Base-by-base conservation (phyloP, 345 rosid genomes). In the Brassica juncea region DNA sequence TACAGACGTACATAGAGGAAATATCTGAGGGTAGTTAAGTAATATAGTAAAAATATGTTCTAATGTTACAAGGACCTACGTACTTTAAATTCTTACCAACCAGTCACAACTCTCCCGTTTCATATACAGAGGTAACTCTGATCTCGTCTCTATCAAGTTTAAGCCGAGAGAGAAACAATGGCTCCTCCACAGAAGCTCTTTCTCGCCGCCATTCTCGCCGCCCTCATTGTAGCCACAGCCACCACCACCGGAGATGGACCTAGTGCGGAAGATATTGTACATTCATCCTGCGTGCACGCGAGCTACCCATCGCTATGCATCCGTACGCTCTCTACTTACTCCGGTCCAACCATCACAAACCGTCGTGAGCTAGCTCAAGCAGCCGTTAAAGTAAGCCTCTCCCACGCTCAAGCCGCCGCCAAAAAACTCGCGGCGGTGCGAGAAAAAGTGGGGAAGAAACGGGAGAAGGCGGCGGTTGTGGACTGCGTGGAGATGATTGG, bases 401-500 rank as follows among this genome's bases (percentile, higher is more conserved):
- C 86, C 2, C 91, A 84, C 52, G 88, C 91, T 0, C 72, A 70
- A 68, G 66, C 39, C 2, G 85, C 74, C 0, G 86, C 90, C 0
- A 34, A 6, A 37, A 87, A 79, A 82, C 84, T 92, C 11, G 15
- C 67, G 11, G 6, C 82, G 1, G 19, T 84, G 4, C 68, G 63
- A 9, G 84, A 66, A 42, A 57, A 84, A 2, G 63, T 54, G 15
- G 82, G 73, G 16, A 70, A 32, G 32, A 89, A 83, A 32, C 71
- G 82, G 15, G 90, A 86, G 85, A 82, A 86, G 28, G 84, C 52
- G 1, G 92, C 95, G 0, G 66, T 94, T 9, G 73, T 77, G 2
- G 98, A 94, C 86, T 94, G 97, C 77, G 86, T 88, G 16, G 95
- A 90, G 77, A 90, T 89, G 87, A 81, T 94, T 21, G 85, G 86